These are phyloP conservation scores for Rugosomyces carneus DNA, from an alignment of 1,284 basidiomycete genomes.

Conservation along the genomic window DNA sequence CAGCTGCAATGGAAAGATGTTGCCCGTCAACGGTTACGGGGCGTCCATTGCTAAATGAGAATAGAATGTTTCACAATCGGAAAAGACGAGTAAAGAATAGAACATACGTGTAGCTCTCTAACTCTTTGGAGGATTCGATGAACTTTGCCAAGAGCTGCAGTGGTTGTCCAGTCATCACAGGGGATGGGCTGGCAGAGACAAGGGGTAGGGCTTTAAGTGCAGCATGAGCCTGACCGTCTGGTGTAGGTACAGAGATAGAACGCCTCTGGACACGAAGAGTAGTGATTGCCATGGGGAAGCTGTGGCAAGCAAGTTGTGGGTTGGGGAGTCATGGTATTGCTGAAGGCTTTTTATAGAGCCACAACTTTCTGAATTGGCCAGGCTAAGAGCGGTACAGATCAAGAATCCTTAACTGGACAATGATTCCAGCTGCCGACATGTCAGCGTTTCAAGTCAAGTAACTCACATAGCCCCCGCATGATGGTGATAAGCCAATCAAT, in stretches of 20 bases:
- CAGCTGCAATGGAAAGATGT: conserved; percentile 64
- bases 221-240: conserved; percentile 18
- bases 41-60: conserved; percentile 56
- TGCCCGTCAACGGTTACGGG: conserved; percentile 64
- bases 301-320: not conserved
- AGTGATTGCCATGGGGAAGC: conserved; percentile 14
- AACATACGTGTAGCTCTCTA: conserved; percentile 49
- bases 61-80: too few relatives aligned
- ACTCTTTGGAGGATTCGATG: conserved; percentile 43
- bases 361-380: not conserved
- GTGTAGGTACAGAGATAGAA: conserved; percentile 22
- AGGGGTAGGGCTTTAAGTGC: conserved; percentile 20
- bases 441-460: not conserved
- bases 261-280: conserved; percentile 19
- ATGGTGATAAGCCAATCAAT: not conserved
- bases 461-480: not conserved
- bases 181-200: not conserved
- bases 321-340: conserved; percentile 5
- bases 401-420: not conserved
- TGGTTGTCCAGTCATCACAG: conserved; percentile 16
- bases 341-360: conserved; percentile 10
- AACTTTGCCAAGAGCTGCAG: conserved; percentile 39
- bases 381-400: not conserved
- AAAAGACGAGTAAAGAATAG: too few relatives aligned
- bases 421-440: not conserved